These are phyloP conservation scores for Madurella fahalii DNA, from an alignment of 2,329 filamentous ascomycete genomes.

Conservation along the genomic window DNA sequence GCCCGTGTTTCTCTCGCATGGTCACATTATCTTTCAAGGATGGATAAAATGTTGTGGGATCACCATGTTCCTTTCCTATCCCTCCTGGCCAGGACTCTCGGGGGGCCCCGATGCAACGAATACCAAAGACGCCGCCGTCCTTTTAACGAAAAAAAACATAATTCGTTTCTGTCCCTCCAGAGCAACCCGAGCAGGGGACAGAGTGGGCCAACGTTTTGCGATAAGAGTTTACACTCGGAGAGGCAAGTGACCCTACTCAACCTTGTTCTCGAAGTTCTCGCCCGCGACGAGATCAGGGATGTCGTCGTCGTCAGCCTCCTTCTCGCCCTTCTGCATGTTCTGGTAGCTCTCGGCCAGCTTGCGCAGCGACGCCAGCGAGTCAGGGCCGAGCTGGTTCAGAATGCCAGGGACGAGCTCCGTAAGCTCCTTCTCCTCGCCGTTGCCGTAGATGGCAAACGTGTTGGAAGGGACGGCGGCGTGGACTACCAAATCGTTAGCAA, in stretches of 20 bases:
- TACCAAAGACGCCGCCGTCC: conserved; percentile 23
- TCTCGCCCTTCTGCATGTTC: conserved; percentile 90
- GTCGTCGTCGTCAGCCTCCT: conserved; percentile 79
- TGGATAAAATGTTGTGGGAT: neutral
- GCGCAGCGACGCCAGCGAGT: conserved; percentile 94
- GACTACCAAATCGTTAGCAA: conserved; percentile 52
- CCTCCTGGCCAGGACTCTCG: conserved; percentile 15
- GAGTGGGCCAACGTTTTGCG: conserved; percentile 12
- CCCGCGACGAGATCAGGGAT: conserved; percentile 96
- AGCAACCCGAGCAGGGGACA: neutral
- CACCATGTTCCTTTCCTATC: conserved; percentile 20
- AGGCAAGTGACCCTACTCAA: conserved; percentile 61
- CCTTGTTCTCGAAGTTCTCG: conserved; percentile 97
- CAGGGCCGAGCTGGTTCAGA: conserved; percentile 98
- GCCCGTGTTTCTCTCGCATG: neutral
- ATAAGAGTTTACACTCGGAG: conserved; percentile 11
- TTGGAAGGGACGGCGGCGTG: conserved; percentile 96
- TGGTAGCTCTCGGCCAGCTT: conserved; percentile 99
- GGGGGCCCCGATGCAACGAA: conserved; percentile 16
- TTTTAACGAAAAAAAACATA: conserved; percentile 13
- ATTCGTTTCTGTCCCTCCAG: conserved; percentile 12
- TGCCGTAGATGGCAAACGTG: conserved; percentile 99
- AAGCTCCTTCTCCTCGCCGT: conserved; percentile 99
- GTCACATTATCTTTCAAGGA: conserved; percentile 2
- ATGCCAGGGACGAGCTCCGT: conserved; percentile 99